A percentile compares a stretch with the other conserved stretches of the same genome.
Conservation (phyloP, 306 rosid genomes). For the Quercus parvula region DNA sequence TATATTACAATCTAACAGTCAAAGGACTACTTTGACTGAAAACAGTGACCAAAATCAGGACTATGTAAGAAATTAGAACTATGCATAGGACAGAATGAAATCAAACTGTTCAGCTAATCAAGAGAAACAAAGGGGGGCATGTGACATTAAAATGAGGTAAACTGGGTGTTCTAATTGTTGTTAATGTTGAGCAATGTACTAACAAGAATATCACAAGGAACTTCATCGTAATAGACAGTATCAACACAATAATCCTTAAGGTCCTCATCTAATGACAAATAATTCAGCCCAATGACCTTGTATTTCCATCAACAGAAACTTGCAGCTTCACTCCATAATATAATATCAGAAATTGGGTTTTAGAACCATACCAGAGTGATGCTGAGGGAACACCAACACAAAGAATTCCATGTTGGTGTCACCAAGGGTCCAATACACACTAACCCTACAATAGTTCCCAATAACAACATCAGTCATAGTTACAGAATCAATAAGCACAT, state of each 20-base stretch:
- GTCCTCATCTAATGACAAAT: background rate
- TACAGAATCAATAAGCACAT: constrained; percentile 47
- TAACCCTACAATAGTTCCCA: constrained; percentile 93
- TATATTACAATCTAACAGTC: background rate
- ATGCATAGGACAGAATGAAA: background rate
- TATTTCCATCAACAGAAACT: constrained; percentile 32
- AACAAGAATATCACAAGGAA: background rate
- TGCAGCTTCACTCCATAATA: constrained; percentile 47
- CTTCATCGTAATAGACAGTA: background rate
- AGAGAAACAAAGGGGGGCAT: background rate
- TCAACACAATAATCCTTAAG: background rate
- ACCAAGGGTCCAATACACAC: constrained; percentile 80
- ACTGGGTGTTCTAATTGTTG: background rate
- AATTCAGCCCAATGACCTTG: constrained; percentile 22
- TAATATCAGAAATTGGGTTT: constrained; percentile 61
- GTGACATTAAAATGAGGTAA: background rate
- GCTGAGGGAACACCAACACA: constrained; percentile 95
- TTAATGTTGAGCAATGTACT: background rate
- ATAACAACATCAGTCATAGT: constrained; percentile 73
- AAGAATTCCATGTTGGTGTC: constrained; percentile 81
- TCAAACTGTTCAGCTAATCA: background rate
- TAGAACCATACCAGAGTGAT: constrained; percentile 91
- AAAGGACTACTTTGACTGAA: background rate
- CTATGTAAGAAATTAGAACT: background rate
- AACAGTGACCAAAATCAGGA: background rate